Evolutionary conservation across 1,284 basidiomycete species (phyloP).

Genomic region (Porogramme epimiltina): DNA sequence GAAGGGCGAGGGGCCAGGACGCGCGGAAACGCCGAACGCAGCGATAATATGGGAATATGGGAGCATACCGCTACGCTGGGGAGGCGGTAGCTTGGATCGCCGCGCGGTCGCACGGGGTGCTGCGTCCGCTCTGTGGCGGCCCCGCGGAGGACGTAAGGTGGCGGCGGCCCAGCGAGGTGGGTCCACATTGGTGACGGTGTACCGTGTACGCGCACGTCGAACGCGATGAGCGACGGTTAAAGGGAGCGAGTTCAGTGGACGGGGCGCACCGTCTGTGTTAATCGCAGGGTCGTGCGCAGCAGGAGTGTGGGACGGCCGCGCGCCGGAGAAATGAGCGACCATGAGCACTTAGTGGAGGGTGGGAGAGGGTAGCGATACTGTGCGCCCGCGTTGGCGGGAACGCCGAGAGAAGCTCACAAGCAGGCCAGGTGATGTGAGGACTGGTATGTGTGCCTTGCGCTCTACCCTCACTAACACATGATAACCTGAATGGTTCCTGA

Average conservation of each 20-base stretch:
- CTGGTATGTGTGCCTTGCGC: background rate
- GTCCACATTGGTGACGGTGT: constrained; percentile 19
- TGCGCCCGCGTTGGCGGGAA: background rate
- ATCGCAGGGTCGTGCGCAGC: constrained; percentile 4
- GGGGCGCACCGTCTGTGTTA: background rate
- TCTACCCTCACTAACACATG: background rate
- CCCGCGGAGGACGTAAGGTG: background rate
- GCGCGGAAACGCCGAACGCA: background rate
- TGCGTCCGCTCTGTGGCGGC: no score
- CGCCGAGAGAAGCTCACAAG: background rate
- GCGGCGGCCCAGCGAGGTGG: constrained; percentile 4
- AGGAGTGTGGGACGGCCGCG: constrained; percentile 7
- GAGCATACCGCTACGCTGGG: no score
- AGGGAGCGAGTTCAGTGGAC: background rate
- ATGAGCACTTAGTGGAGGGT: background rate
- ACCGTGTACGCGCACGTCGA: background rate
- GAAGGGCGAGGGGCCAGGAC: no score
- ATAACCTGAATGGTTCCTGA: no score
- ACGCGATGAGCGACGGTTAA: background rate
- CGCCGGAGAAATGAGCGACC: background rate
- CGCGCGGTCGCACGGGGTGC: background rate
- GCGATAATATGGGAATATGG: background rate
- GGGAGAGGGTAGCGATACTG: background rate
- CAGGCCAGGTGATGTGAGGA: background rate
- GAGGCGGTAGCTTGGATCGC: no score